Conservation (phyloP, 169 alveolate genomes). For the Plasmodium vinckei region DNA sequence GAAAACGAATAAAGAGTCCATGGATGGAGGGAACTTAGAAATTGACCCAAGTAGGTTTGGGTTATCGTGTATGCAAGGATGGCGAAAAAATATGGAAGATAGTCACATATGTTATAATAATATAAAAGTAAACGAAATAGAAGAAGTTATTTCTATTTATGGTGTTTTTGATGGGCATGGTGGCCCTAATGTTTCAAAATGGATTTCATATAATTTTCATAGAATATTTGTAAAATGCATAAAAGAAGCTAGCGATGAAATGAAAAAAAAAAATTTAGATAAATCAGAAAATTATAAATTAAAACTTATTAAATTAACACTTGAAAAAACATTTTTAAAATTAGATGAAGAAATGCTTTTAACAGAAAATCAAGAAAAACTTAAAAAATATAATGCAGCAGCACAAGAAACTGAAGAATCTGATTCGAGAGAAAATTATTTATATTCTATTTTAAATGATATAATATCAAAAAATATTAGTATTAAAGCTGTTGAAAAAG, state of each 20-base stretch:
- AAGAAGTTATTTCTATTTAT: slow-evolving; percentile 86
- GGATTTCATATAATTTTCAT: slow-evolving; percentile 91
- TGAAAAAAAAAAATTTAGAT: slow-evolving; percentile 41
- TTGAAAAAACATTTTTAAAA: slow-evolving; percentile 80
- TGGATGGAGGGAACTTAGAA: slow-evolving; percentile 88
- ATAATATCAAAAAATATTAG: slow-evolving; percentile 80
- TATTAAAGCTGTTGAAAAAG: slow-evolving; percentile 79
- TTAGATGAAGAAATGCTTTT: slow-evolving; percentile 84
- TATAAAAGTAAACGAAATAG: slow-evolving; percentile 54
- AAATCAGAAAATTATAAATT: slow-evolving; percentile 62
- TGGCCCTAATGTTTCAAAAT: slow-evolving; percentile 95
- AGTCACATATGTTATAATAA: slow-evolving; percentile 88
- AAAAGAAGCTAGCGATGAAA: slow-evolving; percentile 71
- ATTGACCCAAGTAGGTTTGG: slow-evolving; percentile 88
- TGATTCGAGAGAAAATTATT: slow-evolving; percentile 78
- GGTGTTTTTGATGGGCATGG: slow-evolving; percentile 99
- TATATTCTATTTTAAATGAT: slow-evolving; percentile 79
- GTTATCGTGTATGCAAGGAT: slow-evolving; percentile 95
- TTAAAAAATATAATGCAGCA: slow-evolving; percentile 76
- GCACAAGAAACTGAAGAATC: slow-evolving; percentile 80
- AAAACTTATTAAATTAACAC: slow-evolving; percentile 65
- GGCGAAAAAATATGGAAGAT: slow-evolving; percentile 97
- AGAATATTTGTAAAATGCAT: slow-evolving; percentile 76
- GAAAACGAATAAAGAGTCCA: slow-evolving; percentile 88
- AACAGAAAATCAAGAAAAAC: slow-evolving; percentile 67